phyloP scores from a whole-genome alignment of 2,329 filamentous ascomycete genomes.

The Calonectria pseudoreteaudii region DNA sequence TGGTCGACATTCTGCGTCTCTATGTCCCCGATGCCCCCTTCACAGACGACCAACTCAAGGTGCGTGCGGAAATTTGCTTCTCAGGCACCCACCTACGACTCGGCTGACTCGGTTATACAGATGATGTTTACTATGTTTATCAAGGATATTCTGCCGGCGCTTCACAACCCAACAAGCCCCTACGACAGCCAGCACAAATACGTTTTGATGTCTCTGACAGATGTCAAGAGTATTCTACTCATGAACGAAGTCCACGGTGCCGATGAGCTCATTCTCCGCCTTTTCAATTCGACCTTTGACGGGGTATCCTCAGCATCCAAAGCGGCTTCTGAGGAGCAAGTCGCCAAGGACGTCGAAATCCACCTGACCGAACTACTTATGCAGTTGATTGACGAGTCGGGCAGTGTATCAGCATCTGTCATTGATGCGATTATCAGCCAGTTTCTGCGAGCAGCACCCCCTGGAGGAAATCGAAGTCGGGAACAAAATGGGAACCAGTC shows the following conservation, averaged over 20 bases:
- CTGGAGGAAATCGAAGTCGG: slow-evolving; percentile 70
- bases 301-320: slow-evolving; percentile 85
- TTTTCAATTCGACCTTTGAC: slow-evolving; percentile 94
- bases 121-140: slow-evolving; percentile 95
- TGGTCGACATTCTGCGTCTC: slow-evolving; percentile 92
- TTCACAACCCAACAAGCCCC: slow-evolving; percentile 86
- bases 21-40: slow-evolving; percentile 97
- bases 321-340: slow-evolving; percentile 79
- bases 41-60: slow-evolving; percentile 90
- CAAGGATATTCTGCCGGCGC: slow-evolving; percentile 82
- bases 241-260: slow-evolving; percentile 88
- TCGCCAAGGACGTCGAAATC: slow-evolving; percentile 93
- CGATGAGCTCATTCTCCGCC: slow-evolving; percentile 80
- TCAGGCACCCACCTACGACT: not conserved
- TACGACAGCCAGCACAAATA: slow-evolving; percentile 96
- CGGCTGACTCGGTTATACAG: slow-evolving; percentile 58
- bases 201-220: slow-evolving; percentile 86
- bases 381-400: slow-evolving; percentile 88
- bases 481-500: slow-evolving; percentile 81
- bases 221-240: slow-evolving; percentile 94
- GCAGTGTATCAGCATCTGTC: slow-evolving; percentile 79
- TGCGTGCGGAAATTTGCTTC: slow-evolving; percentile 49
- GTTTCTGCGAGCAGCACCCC: slow-evolving; percentile 88
- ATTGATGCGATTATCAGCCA: slow-evolving; percentile 96
- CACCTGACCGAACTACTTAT: slow-evolving; percentile 89